A percentile compares a stretch with the other conserved stretches of the same genome.
phyloP scores from a whole-genome alignment of 345 rosid genomes.

The Euphorbia pulcherrima region DNA sequence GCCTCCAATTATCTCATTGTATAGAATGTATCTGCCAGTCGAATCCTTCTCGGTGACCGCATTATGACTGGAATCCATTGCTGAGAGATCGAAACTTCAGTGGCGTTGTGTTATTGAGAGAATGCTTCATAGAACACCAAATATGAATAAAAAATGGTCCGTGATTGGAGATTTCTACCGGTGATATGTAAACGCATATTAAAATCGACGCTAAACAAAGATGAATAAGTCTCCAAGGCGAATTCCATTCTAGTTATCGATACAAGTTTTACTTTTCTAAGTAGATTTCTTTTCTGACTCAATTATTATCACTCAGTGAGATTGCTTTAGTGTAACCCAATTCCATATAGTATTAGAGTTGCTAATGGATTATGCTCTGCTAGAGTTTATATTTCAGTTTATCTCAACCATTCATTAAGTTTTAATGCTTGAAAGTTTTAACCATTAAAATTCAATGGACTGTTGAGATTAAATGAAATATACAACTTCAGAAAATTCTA shows the following conservation, averaged over 20 bases:
- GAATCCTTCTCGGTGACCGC: neutral
- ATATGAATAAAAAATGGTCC: slow-evolving; percentile 51
- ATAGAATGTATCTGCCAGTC: neutral
- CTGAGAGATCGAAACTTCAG: slow-evolving; percentile 22
- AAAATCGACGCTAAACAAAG: too few relatives aligned
- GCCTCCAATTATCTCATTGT: neutral
- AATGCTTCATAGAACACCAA: slow-evolving; percentile 47
- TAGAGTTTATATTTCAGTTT: too few relatives aligned
- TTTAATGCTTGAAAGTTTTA: too few relatives aligned
- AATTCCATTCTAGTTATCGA: neutral
- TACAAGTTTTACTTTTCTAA: neutral
- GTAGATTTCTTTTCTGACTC: neutral
- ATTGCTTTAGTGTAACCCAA: neutral
- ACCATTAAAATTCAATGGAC: too few relatives aligned
- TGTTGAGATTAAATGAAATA: too few relatives aligned
- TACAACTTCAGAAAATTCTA: too few relatives aligned
- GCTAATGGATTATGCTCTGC: too few relatives aligned
- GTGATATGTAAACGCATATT: too few relatives aligned
- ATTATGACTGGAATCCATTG: neutral
- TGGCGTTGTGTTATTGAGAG: slow-evolving; percentile 27
- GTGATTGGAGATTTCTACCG: slow-evolving; percentile 39
- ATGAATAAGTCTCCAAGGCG: neutral
- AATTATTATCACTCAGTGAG: too few relatives aligned
- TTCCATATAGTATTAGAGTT: too few relatives aligned
- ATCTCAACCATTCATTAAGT: too few relatives aligned